Base-by-base conservation (phyloP, 2,329 filamentous ascomycete genomes). In the Lasiodiplodia gonubiensis region DNA sequence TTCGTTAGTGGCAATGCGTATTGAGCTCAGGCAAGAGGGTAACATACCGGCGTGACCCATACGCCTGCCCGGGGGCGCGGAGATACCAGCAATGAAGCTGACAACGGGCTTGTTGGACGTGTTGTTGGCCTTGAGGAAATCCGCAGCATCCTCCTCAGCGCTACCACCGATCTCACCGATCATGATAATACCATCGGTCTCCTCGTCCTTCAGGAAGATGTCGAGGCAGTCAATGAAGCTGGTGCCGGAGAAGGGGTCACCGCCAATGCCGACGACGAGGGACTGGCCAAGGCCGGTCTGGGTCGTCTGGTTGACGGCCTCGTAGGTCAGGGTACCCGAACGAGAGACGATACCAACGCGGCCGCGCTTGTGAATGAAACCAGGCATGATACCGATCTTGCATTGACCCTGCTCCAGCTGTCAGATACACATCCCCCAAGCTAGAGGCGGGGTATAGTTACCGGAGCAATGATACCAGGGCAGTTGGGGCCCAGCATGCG, bases 341-440 rank as follows among this genome's bases (percentile, higher is more conserved):
- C 95, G 92, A 75, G 94, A 97, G 82, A 99, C 95, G 81, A 99
- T 98, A 79, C 95, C 95, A 79, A 99, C 94, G 81, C 95, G 94
- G 76, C 95, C 95, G 82, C 94, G 93, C 89, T 98, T 98, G 90
- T 99, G 95, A 85, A 99, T 98, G 88, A 98, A 97, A 77, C 95
- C 95, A 72, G 95, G 93, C 95, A 99, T 98, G 85, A 99, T 99
- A 80, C 95, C 95, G 79, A 99, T 98, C 87, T 99, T 99, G 89
- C 95, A 99, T 89, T 97, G 94, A 76, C 94, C 95, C 84, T 89
- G 65, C n/a, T 37, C 76, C 69, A 77, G 72, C 23, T 55, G 64
- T 53, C n/a, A 64, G 37, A 39, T n/a, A 30, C 49, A 66, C 48
- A 10, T 33, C 39, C 49, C 48, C 35, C 21, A 53, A 55, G 39